Evolutionary conservation across 2,329 filamentous ascomycete genomes (phyloP), one percentile per base, ranked within the genome.

Genomic region (Karstenula rhodostoma): DNA sequence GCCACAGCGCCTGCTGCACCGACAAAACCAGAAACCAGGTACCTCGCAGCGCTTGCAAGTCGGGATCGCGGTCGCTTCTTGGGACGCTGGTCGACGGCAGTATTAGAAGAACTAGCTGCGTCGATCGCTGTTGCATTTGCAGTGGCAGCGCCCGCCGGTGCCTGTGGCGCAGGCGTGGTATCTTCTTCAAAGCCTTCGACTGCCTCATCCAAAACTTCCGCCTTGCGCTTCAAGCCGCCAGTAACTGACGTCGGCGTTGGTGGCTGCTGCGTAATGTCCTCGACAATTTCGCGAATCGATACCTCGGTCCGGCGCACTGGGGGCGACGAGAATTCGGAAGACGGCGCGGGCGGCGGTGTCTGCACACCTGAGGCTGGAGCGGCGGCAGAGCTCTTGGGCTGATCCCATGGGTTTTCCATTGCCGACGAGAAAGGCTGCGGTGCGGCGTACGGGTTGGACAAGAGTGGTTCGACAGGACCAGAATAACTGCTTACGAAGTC

Each of bases 241-340:
- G 57, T 70, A 2, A 72, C 54, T 23, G 73, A 74, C 9, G 65
- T 67, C 2, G 74, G 71, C 1, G 73, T 74, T 6, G 65, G 70
- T 17, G 75, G 73, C 35, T 75, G 69, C 33, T 72, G 65, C 1
- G 62, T 57, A 17, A 53, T 48, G 25, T 65, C 53, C 23, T 76
- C 74, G 5, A 75, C 71, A 43, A 75, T 75, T 51, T 76, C 73
- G 1, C 67, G 63, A 43, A 76, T 76, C 3, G 74, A 72, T 9
- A 77, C 65, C 55, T 68, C 69, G 3, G 71, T 72, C n/a, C 68
- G 64, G 13, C 65, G 67, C 13, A 56, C 59, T 35, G 67, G 67
- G 17, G 65, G 55, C 4, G 65, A 54, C 13, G 61, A 57, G 7
- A 40, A 49, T 23, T 71, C 64, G 17, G 57, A 55, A 9, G 56